Base-by-base conservation (phyloP, 2,329 filamentous ascomycete genomes). In the Ascomycota sp. region DNA sequence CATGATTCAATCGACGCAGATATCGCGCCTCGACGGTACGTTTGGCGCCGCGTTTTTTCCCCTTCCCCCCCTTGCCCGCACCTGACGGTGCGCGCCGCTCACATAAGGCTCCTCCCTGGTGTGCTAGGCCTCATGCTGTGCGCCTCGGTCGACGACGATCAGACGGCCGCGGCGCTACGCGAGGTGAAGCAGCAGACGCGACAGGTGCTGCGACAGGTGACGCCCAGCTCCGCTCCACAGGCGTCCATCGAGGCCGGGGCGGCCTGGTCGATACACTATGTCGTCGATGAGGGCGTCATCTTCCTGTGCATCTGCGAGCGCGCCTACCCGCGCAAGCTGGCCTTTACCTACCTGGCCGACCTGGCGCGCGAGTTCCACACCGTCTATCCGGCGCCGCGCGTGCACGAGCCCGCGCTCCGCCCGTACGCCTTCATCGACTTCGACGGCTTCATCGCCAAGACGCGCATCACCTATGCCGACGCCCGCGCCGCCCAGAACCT, bases 371-470 rank as follows among this genome's bases (percentile, higher is more conserved):
- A 98, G 61, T 98, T 98, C 63, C 74, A 74, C 38, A 85, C 73
- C 39, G 83, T 76, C 33, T 91, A 98, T 63, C 67, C 74, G 28
- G 50, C 68, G 12, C 49, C 63, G 32, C 77, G 89, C 55, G 75
- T 92, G 42, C 70, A 77, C 45, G 71, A 68, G 25, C 70, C 80
- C 1, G 60, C 63, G 22, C 69, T 91, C 39, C 79, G 86, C 17
- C 86, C 89, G 5, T 98, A 95, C 56, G 85, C 83, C 35, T 95
- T 92, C 50, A 85, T 93, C 62, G 83, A 93, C 50, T 98, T 98
- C 52, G 91, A 98, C 56, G 92, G 79, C 38, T 95, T 93, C 60
- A 93, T 98, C 55, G 67, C 76, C 48, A 77, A 82, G 49, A 92
- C 85, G 25, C 89, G 86, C 57, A 77, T 83, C 43, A 83, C 85